These are phyloP conservation scores for Eucalyptus microcorys DNA, from an alignment of 345 rosid species.

Conservation along the genomic window DNA sequence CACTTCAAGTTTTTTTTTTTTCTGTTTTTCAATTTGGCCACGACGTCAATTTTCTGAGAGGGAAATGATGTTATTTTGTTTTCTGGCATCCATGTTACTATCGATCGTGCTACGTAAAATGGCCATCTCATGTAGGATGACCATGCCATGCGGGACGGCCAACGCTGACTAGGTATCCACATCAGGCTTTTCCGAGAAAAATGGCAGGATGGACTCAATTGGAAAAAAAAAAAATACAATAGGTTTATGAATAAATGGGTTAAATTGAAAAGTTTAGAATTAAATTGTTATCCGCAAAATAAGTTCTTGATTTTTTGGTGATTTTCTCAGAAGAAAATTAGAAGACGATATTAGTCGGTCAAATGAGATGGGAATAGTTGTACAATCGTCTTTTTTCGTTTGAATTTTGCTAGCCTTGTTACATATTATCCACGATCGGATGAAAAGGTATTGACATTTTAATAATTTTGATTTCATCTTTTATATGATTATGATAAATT, in stretches of 20 bases:
- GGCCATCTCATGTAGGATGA: no score
- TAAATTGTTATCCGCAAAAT: neutral
- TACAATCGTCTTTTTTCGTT: neutral
- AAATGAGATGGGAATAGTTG: neutral
- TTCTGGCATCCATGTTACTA: accelerated
- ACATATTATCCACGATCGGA: neutral
- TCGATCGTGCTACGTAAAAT: accelerated
- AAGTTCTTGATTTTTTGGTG: neutral
- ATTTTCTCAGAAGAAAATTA: neutral
- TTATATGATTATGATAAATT: neutral
- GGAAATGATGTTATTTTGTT: neutral
- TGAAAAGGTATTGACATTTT: neutral
- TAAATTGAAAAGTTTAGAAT: neutral
- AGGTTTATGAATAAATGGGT: neutral
- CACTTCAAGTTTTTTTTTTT: accelerated
- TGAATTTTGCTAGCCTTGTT: neutral
- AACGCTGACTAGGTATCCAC: accelerated
- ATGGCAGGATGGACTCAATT: neutral
- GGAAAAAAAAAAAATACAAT: neutral
- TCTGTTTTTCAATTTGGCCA: neutral
- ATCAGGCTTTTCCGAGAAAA: neutral
- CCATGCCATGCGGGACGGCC: accelerated
- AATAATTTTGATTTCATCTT: neutral
- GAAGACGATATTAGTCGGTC: neutral
- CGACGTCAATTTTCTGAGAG: neutral